phyloP scores from a whole-genome alignment of 2,329 filamentous ascomycete species.

The Hypoxylon sp. region DNA sequence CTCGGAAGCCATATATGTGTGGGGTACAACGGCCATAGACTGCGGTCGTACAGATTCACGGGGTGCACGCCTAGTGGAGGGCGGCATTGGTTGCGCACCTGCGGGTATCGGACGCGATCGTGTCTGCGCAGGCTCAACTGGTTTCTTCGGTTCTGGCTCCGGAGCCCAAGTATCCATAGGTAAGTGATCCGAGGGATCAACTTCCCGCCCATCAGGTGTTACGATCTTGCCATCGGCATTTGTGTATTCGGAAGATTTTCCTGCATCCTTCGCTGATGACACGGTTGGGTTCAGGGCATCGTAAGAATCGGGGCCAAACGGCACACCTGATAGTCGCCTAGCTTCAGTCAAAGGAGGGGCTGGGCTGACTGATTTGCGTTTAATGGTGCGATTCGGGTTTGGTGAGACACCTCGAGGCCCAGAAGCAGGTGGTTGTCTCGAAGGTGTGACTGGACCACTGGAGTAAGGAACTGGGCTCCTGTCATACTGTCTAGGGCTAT shows the following conservation, averaged over 20 bases:
- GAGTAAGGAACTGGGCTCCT: conserved; percentile 50
- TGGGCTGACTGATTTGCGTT: conserved; percentile 79
- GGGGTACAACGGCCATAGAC: conserved; percentile 52
- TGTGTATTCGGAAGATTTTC: conserved; percentile 52
- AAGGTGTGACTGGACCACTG: conserved; percentile 35
- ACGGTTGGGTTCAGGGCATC: conserved; percentile 72
- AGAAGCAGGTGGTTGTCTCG: conserved; percentile 19
- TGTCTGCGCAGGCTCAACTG: conserved; percentile 34
- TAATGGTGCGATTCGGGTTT: conserved; percentile 63
- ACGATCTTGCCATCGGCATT: conserved; percentile 75
- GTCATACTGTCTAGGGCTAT: conserved; percentile 40
- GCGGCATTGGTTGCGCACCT: conserved; percentile 62
- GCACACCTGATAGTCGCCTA: conserved; percentile 67
- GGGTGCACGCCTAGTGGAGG: conserved; percentile 60
- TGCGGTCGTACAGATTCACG: conserved; percentile 61
- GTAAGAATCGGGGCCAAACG: conserved; percentile 80
- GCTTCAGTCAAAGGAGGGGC: conserved; percentile 61
- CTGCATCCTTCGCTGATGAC: conserved; percentile 48
- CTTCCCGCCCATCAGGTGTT: conserved; percentile 76
- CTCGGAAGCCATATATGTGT: conserved; percentile 43
- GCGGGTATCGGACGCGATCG: conserved; percentile 57
- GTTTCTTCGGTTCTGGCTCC: conserved; percentile 72
- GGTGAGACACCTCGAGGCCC: conserved; percentile 50
- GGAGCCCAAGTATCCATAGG: conserved; percentile 81
- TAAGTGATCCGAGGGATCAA: conserved; percentile 83